Percentiles rank a stretch among this genome's conserved stretches.
Evolutionary conservation across 108 stramenopile genomes (phyloP).

Genomic region (Skeletonema grethae): DNA sequence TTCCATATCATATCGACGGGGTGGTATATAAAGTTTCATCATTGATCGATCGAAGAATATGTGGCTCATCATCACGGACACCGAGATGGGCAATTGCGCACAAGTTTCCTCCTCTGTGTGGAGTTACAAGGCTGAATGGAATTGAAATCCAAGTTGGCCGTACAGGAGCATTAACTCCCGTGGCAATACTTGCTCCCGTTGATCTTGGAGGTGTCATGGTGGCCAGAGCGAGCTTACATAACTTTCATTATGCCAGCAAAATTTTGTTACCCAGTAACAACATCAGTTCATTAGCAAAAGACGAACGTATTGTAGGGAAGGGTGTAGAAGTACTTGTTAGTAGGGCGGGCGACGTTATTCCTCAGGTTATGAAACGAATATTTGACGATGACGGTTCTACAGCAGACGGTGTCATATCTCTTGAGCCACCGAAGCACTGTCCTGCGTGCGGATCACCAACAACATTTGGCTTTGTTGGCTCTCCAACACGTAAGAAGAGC

Average conservation of each 20-base stretch:
- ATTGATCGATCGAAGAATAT: slow-evolving; percentile 35
- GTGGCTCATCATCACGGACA: slow-evolving; percentile 76
- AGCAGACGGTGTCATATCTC: slow-evolving; percentile 40
- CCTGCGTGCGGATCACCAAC: slow-evolving; percentile 80
- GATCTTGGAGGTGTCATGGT: slow-evolving; percentile 86
- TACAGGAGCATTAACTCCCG: slow-evolving; percentile 92
- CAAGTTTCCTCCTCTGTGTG: slow-evolving; percentile 81
- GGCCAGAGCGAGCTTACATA: slow-evolving; percentile 89
- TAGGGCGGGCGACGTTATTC: slow-evolving; percentile 92
- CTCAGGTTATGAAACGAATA: slow-evolving; percentile 74
- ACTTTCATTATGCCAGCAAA: slow-evolving; percentile 78
- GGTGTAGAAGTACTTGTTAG: slow-evolving; percentile 75
- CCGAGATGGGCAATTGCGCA: slow-evolving; percentile 94
- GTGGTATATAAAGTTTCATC: slow-evolving; percentile 91
- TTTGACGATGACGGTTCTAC: slow-evolving; percentile 28
- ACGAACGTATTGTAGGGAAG: slow-evolving; percentile 17
- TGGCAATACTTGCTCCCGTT: slow-evolving; percentile 87
- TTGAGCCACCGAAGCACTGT: slow-evolving; percentile 63
- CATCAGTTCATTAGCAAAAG: slow-evolving; percentile 3
- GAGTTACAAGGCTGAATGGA: slow-evolving; percentile 66
- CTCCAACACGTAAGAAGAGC: slow-evolving; percentile 10
- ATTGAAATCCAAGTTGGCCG: slow-evolving; percentile 88
- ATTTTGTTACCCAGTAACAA: slow-evolving; percentile 42
- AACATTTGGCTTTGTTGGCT: slow-evolving; percentile 32
- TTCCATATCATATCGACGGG: slow-evolving; percentile 89